Evolutionary conservation across 192 early-diverging fungal species (phyloP).

Genomic region (Paraglomus occultum): DNA sequence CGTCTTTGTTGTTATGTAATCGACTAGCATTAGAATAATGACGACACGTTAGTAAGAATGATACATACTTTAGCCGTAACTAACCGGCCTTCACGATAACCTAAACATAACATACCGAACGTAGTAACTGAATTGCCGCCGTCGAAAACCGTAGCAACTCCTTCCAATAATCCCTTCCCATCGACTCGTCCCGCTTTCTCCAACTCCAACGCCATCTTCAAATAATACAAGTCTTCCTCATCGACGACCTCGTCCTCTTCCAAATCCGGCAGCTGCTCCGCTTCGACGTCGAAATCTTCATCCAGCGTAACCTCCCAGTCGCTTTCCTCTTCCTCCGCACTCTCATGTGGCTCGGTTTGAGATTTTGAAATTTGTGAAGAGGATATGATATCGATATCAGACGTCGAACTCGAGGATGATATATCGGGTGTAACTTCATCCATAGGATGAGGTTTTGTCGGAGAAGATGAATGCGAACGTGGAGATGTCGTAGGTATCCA

Average conservation of each 20-base stretch:
- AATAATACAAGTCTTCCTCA: slow-evolving; percentile 48
- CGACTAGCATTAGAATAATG: neutral
- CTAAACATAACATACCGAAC: neutral
- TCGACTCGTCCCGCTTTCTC: slow-evolving; percentile 38
- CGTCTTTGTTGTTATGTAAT: too few species aligned
- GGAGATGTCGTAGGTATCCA: too few species aligned
- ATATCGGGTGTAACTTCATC: slow-evolving; percentile 34
- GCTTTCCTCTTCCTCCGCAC: slow-evolving; percentile 32
- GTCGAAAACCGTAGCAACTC: slow-evolving; percentile 1
- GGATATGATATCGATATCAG: slow-evolving; percentile 34
- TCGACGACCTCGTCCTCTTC: slow-evolving; percentile 28
- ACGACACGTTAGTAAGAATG: neutral
- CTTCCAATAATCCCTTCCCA: slow-evolving; percentile 31
- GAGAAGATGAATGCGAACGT: too few species aligned
- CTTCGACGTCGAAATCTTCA: slow-evolving; percentile 25
- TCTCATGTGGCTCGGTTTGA: slow-evolving; percentile 40
- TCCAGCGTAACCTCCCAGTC: neutral
- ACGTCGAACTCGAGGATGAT: slow-evolving; percentile 29
- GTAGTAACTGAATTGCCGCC: neutral
- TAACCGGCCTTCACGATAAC: slow-evolving; percentile 7
- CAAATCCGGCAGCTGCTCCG: slow-evolving; percentile 26
- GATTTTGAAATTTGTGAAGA: slow-evolving; percentile 38
- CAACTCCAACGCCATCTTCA: slow-evolving; percentile 43
- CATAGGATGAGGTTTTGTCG: too few species aligned
- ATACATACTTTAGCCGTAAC: slow-evolving; percentile 2